A percentile compares a stretch with the other conserved stretches of the same genome.
phyloP scores from a whole-genome alignment of 441 rosid genomes.

The Adansonia grandidieri region DNA sequence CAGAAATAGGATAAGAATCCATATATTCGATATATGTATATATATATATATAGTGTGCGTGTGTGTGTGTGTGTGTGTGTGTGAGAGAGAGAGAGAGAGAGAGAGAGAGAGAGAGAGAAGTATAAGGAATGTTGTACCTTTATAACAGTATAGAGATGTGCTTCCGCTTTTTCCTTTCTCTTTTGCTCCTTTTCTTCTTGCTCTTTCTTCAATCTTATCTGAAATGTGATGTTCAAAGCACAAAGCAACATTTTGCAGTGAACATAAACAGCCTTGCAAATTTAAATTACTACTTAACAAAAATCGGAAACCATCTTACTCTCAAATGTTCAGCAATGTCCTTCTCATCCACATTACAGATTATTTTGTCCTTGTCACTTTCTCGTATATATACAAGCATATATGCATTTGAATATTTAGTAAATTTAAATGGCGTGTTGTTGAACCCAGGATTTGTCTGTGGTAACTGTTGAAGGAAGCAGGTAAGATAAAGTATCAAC shows the following conservation, averaged over 20 bases:
- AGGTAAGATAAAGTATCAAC: conserved; percentile 21
- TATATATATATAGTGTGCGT: background rate
- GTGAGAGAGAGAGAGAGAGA: no score
- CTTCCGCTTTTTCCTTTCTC: conserved; percentile 68
- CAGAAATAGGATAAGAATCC: conserved; percentile 15
- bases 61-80: no score
- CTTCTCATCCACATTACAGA: conserved; percentile 72
- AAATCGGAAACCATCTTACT: conserved; percentile 44
- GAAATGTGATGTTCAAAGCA: conserved; percentile 24
- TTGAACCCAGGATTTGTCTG: conserved; percentile 74
- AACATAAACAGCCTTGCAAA: conserved; percentile 14
- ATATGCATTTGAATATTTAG: conserved; percentile 75
- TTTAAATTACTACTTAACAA: conserved; percentile 1
- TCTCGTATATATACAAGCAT: conserved; percentile 83
- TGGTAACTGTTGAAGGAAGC: conserved; percentile 50
- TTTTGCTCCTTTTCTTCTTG: conserved; percentile 75
- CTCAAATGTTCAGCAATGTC: conserved; percentile 76
- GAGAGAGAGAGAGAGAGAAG: conserved; percentile 21
- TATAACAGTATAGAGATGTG: conserved; percentile 63
- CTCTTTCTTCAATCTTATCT: conserved; percentile 69
- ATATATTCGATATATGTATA: background rate
- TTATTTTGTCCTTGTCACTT: conserved; percentile 71
- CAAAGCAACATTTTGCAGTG: background rate
- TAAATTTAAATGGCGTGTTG: conserved; percentile 67
- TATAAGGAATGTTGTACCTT: conserved; percentile 47